These are phyloP conservation scores for Anastatica hierochuntica DNA, from an alignment of 345 rosid species.

Conservation along the genomic window DNA sequence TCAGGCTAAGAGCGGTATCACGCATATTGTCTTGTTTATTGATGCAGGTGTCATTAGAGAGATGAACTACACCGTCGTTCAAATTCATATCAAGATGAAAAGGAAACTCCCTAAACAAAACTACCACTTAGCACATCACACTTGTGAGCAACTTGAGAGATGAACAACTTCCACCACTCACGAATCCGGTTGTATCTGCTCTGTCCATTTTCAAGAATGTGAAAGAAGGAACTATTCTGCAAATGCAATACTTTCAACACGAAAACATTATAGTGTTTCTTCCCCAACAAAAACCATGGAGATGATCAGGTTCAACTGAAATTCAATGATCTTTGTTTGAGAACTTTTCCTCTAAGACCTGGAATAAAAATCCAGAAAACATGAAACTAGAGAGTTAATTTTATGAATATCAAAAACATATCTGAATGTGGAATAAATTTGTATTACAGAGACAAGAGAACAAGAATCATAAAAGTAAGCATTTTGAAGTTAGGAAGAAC, in stretches of 20 bases:
- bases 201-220: slow-evolving; percentile 49
- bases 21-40: slow-evolving; percentile 39
- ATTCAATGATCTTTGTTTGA: not conserved
- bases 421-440: too few species aligned
- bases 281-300: not conserved
- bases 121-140: slow-evolving; percentile 16
- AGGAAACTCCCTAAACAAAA: too few species aligned
- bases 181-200: slow-evolving; percentile 73
- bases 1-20: slow-evolving; percentile 56
- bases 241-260: too few species aligned
- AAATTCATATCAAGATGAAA: too few species aligned
- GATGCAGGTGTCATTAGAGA: slow-evolving; percentile 27
- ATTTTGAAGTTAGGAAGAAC: too few species aligned
- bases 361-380: slow-evolving; percentile 4
- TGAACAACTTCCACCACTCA: slow-evolving; percentile 47
- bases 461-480: slow-evolving; percentile 4
- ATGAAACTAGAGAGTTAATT: slow-evolving; percentile 1
- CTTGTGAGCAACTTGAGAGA: slow-evolving; percentile 19
- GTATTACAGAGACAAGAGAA: too few species aligned
- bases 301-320: not conserved
- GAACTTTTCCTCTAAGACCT: not conserved
- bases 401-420: too few species aligned
- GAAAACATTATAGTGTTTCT: not conserved
- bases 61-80: too few species aligned
- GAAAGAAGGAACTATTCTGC: too few species aligned